Base-by-base conservation (phyloP, 176 grass and related monocot species). In the Triticum dicoccoides region DNA sequence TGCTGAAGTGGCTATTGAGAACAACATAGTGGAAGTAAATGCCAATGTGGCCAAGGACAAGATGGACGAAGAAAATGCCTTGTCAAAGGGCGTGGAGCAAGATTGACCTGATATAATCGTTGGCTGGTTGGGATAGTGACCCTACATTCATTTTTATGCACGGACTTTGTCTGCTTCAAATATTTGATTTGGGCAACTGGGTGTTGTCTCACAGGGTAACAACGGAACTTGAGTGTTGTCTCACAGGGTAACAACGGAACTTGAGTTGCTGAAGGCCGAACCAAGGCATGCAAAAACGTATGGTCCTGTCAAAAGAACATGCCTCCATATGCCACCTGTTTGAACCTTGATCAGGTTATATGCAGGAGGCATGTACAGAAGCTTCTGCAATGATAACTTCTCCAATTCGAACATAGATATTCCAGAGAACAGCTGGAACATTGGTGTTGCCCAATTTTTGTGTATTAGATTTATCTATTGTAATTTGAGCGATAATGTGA, bases 41-140 rank as follows among this genome's bases (percentile, higher is more conserved):
- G 72, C 69, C 21, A 21, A 8, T 69, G 49, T 52, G 49, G 30
- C 59, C 3, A 80, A 59, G 5, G 67, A 80, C 37, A 84, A 51
- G 20, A 69, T 76, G 5, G 81, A 32, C 21, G 76, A 84, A 73
- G 74, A 67, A 81, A 84, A 81, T 70, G 51, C 17, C 7, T 23
- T 70, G 47, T 6, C 5, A 6, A 80, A 84, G 67, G 85, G 76
- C 17, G 80, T 85, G 61, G 78, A 81, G 65, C 77, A 81, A 64
- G 89, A 69, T 54, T 91, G 85, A 91, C 61, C 38, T 47, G 80
- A 66, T n/a, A 17, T 82, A 65, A 34, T 83, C 39, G 4, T 74
- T 37, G 12, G 45, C 65, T 47, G 51, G 23, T 65, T 85, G 61
- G 44, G 67, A 72, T 73, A 45, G 34, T 58, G 17, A 51, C 34